These are phyloP conservation scores for Diaporthe amygdali DNA, from an alignment of 2,329 filamentous ascomycete species.

Conservation along the genomic window DNA sequence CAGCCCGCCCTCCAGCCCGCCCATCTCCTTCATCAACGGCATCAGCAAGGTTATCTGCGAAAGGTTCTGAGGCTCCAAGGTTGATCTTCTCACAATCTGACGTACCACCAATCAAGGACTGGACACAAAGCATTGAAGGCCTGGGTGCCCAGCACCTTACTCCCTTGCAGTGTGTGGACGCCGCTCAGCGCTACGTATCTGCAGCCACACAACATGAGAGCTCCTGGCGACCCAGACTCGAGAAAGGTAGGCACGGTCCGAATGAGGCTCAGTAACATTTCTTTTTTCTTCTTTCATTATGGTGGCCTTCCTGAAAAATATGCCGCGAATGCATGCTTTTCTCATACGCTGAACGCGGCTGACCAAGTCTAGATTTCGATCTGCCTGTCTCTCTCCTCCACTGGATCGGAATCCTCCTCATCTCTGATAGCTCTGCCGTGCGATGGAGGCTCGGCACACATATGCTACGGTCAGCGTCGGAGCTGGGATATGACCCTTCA, in stretches of 20 bases:
- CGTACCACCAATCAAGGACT: constrained; percentile 35
- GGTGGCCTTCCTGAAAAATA: background rate
- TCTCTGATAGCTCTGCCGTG: constrained; percentile 8
- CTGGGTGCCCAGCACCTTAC: constrained; percentile 28
- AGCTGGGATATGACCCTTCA: constrained; percentile 40
- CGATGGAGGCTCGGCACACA: constrained; percentile 34
- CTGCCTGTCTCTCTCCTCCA: constrained; percentile 38
- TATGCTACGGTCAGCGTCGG: constrained; percentile 40
- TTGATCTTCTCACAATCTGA: constrained; percentile 33
- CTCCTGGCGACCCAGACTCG: constrained; percentile 32
- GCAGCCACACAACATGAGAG: constrained; percentile 29
- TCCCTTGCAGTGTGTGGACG: constrained; percentile 30
- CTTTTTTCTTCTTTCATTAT: no score
- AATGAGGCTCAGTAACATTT: no score
- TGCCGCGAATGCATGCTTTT: background rate
- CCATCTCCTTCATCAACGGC: background rate
- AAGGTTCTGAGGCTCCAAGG: background rate
- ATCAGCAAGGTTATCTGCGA: constrained; percentile 11
- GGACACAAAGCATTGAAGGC: constrained; percentile 23
- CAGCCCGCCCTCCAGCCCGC: background rate
- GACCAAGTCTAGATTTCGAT: constrained; percentile 27
- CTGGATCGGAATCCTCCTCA: constrained; percentile 35
- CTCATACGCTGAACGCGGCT: background rate
- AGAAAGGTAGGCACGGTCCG: constrained; percentile 23
- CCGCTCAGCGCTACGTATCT: constrained; percentile 31